A percentile compares a stretch with the other conserved stretches of the same genome.
phyloP scores from a whole-genome alignment of 2,329 filamentous ascomycete species.

The Allantophomopsis lycopodina region DNA sequence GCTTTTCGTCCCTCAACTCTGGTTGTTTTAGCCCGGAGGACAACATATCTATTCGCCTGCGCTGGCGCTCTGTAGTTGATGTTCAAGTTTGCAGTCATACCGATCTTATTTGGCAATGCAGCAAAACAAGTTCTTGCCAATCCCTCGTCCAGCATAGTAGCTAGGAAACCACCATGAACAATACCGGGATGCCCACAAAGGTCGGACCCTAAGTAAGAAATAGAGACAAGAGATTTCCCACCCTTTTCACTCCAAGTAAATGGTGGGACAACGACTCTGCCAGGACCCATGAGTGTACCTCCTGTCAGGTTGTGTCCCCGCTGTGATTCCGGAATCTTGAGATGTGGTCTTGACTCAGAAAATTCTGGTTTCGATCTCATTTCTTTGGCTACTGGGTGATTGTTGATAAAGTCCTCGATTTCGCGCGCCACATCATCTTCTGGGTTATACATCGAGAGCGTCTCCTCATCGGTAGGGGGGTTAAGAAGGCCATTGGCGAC shows the following conservation, averaged over 20 bases:
- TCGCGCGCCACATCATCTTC: conserved; percentile 34
- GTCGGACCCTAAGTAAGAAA: conserved; percentile 65
- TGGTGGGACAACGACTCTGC: conserved; percentile 70
- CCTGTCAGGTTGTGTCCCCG: conserved; percentile 68
- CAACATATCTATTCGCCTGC: conserved; percentile 60
- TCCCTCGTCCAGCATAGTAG: conserved; percentile 87
- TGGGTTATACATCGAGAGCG: conserved; percentile 50
- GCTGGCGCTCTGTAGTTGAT: conserved; percentile 74
- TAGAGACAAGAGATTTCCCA: conserved; percentile 54
- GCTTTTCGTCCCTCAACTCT: conserved; percentile 89
- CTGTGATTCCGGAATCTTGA: conserved; percentile 66
- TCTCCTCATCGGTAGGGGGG: conserved; percentile 56
- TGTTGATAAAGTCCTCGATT: conserved; percentile 62
- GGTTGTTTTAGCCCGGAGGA: conserved; percentile 65
- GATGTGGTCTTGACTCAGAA: conserved; percentile 68
- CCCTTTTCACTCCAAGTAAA: conserved; percentile 60
- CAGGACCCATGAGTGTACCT: conserved; percentile 62
- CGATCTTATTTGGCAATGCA: conserved; percentile 73
- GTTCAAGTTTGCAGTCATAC: conserved; percentile 75
- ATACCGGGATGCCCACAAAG: conserved; percentile 86
- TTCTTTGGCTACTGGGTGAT: conserved; percentile 57
- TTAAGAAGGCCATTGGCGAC: conserved; percentile 32
- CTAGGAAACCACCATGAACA: conserved; percentile 78
- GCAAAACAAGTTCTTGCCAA: conserved; percentile 80
- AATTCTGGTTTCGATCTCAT: conserved; percentile 55